phyloP scores from a whole-genome alignment of 164 flowering plant species.

The Liriodendron chinense region DNA sequence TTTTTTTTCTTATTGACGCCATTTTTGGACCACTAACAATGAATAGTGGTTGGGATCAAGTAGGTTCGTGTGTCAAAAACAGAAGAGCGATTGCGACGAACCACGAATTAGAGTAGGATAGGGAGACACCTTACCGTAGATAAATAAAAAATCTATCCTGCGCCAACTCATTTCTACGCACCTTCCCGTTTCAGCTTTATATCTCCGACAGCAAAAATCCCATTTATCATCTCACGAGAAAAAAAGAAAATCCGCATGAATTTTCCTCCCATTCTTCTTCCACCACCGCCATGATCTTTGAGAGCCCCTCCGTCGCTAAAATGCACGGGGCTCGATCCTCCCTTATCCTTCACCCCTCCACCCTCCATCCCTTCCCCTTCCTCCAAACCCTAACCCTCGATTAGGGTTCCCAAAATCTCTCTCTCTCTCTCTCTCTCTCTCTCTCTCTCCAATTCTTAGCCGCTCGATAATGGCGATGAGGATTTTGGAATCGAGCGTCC shows the following conservation, averaged over 20 bases:
- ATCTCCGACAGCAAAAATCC: not conserved
- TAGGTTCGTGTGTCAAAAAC: no score
- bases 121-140: not conserved
- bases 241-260: not conserved
- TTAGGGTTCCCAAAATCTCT: not conserved
- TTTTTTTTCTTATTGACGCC: no score
- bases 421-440: not conserved
- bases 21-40: no score
- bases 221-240: not conserved
- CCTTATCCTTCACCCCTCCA: not conserved
- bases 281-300: not conserved
- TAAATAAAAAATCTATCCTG: no score
- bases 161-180: not conserved
- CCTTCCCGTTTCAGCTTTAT: not conserved
- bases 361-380: not conserved
- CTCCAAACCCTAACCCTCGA: not conserved
- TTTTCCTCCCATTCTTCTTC: not conserved
- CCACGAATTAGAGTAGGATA: no score
- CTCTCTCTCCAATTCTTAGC: not conserved
- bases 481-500: not conserved
- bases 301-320: not conserved
- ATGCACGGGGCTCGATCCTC: slow-evolving; percentile 1
- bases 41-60: no score
- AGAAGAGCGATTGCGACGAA: no score
- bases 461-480: not conserved